phyloP scores from a whole-genome alignment of 805 yeast species.

The Candida stauntonica region DNA sequence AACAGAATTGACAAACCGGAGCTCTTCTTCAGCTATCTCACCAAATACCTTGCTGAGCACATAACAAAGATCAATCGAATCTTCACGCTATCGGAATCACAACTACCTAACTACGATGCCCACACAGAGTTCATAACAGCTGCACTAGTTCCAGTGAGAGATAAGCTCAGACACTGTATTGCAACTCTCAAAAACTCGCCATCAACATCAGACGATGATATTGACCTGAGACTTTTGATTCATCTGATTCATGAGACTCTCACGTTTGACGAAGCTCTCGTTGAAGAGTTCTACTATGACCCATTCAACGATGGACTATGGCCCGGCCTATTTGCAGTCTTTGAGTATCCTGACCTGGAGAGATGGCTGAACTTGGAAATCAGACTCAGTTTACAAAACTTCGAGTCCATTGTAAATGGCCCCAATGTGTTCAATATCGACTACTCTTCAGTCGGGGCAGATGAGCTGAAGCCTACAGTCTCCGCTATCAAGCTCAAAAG shows the following conservation, averaged over 20 bases:
- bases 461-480: conserved; percentile 34
- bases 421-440: conserved; percentile 44
- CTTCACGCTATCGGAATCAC: conserved; percentile 32
- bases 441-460: conserved; percentile 32
- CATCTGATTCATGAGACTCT: conserved; percentile 38
- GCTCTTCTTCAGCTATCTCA: conserved; percentile 46
- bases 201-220: conserved; percentile 14
- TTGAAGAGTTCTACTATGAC: conserved; percentile 39
- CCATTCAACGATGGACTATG: conserved; percentile 27
- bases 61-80: conserved; percentile 36
- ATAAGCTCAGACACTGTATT: conserved; percentile 33
- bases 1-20: conserved; percentile 47
- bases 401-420: conserved; percentile 37
- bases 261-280: conserved; percentile 33
- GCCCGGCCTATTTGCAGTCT: conserved; percentile 27
- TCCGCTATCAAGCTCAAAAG: conserved; percentile 41
- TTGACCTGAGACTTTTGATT: conserved; percentile 24
- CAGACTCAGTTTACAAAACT: conserved; percentile 40
- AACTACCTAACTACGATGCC: conserved; percentile 27
- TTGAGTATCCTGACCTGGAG: conserved; percentile 29
- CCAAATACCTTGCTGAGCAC: conserved; percentile 40
- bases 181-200: conserved; percentile 22
- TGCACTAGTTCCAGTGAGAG: conserved; percentile 39
- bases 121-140: conserved; percentile 37
- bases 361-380: conserved; percentile 47